phyloP scores from a whole-genome alignment of 257 asterid species.

The Marsdenia floribunda region DNA sequence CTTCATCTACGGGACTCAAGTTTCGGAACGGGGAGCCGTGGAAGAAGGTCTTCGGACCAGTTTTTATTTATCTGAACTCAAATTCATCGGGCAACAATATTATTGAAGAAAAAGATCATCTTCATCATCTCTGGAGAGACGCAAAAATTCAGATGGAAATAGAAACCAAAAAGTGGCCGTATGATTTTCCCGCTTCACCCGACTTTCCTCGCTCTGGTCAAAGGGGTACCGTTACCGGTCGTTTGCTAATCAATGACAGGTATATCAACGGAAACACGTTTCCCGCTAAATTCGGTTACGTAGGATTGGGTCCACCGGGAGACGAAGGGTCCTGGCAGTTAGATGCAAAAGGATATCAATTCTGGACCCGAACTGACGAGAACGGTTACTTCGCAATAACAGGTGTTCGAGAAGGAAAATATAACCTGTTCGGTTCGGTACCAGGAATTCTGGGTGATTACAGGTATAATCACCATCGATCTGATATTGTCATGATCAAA shows the following conservation, averaged over 20 bases:
- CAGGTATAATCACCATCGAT: background rate
- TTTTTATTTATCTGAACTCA: slow-evolving; percentile 61
- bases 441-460: slow-evolving; percentile 17
- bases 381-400: slow-evolving; percentile 9
- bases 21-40: slow-evolving; percentile 62
- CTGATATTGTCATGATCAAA: too few relatives aligned
- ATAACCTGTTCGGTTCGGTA: slow-evolving; percentile 7
- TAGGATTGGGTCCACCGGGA: slow-evolving; percentile 30
- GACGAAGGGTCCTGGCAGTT: slow-evolving; percentile 34
- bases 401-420: slow-evolving; percentile 8
- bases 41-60: slow-evolving; percentile 80
- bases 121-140: slow-evolving; percentile 48
- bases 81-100: slow-evolving; percentile 14
- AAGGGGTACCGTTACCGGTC: slow-evolving; percentile 59
- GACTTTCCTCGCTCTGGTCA: slow-evolving; percentile 41
- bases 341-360: slow-evolving; percentile 63
- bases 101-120: too few relatives aligned
- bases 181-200: slow-evolving; percentile 52
- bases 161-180: slow-evolving; percentile 75
- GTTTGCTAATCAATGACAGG: slow-evolving; percentile 49
- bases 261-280: background rate
- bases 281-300: slow-evolving; percentile 14
- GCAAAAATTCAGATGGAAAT: slow-evolving; percentile 40
- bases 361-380: slow-evolving; percentile 43
- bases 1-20: slow-evolving; percentile 33